phyloP scores from a whole-genome alignment of 495 filamentous ascomycete genomes.

The Daldinia caldariorum region DNA sequence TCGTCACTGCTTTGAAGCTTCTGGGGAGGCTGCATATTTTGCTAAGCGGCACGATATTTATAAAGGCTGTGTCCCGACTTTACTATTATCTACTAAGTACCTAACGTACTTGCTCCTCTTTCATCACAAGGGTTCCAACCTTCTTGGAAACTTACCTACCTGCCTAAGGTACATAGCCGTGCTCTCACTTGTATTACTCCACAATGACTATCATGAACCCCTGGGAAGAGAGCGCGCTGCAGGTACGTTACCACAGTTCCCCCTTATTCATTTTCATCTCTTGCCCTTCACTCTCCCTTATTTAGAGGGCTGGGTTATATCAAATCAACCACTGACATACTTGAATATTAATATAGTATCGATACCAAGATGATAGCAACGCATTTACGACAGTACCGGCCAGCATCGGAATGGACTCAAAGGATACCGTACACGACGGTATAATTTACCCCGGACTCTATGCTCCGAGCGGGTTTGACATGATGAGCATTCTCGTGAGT shows the following conservation, averaged over 20 bases:
- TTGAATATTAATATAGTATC: slow-evolving; percentile 17
- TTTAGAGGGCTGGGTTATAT: background rate
- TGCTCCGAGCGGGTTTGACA: slow-evolving; percentile 56
- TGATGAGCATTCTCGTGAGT: slow-evolving; percentile 60
- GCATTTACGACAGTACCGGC: background rate
- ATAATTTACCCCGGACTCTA: slow-evolving; percentile 62
- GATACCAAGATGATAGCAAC: slow-evolving; percentile 22
- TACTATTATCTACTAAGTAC: too few species aligned
- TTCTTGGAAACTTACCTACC: background rate
- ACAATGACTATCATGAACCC: slow-evolving; percentile 43
- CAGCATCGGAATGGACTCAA: slow-evolving; percentile 7
- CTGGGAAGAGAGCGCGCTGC: slow-evolving; percentile 45
- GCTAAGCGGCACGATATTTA: background rate
- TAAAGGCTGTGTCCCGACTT: too few species aligned
- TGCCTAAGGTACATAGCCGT: too few species aligned
- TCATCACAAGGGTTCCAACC: too few species aligned
- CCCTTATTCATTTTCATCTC: background rate
- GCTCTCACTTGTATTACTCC: background rate
- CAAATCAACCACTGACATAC: slow-evolving; percentile 11
- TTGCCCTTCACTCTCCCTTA: background rate
- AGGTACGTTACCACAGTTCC: slow-evolving; percentile 30
- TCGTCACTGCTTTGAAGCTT: background rate
- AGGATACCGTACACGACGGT: slow-evolving; percentile 46
- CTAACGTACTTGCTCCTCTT: background rate
- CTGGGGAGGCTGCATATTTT: background rate